Base-by-base conservation (phyloP, 1,284 basidiomycete genomes). In the Bjerkandera adusta region DNA sequence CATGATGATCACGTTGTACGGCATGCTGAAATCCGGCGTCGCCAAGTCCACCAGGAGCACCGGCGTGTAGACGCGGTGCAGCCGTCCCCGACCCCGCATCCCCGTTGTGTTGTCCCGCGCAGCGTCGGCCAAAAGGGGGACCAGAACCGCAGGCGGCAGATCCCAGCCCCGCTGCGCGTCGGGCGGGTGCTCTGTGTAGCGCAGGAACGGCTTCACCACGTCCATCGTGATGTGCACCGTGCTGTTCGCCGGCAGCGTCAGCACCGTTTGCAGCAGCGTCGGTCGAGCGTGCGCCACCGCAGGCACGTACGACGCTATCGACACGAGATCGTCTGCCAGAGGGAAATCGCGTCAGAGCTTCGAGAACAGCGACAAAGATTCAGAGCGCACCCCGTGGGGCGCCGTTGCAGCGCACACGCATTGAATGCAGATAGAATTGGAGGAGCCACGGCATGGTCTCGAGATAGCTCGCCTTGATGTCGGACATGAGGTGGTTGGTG, bases 1-100 rank as follows among this genome's bases (percentile, higher is more conserved):
- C 74, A 97, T 88, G 60, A 97, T 96, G 66, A 98, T 98, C 52
- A 98, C 95, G 68, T 98, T 99, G 71, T 98, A 99, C 10, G 96
- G 95, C 94, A 99, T 98, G 61, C 90, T 95, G 67, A 99, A 99
- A 69, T 99, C 96, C 0, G 97, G 97, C 6, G 92, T 95, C 6
- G 96, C 89, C 20, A 97, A 76, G 64, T 97, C 92, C 34, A 97
- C 81, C 21, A 99, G 79, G 15, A 93, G 75, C 10, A 86, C 77
- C 0, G 82, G 73, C 1, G 92, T 92, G 66, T 96, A 97, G 45
- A 94, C 77, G 34, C 83, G 69, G 57, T 57, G 49, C 42, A 60
- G 53, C 36, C 51, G 52, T 8, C 43, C 43, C 37, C 32, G n/a
- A 15, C 16, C 13, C 36, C 11, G 29, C n/a, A 24, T 25, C 20